These are phyloP conservation scores for Penicillium sp. DNA, from an alignment of 2,329 filamentous ascomycete species.

Conservation along the genomic window DNA sequence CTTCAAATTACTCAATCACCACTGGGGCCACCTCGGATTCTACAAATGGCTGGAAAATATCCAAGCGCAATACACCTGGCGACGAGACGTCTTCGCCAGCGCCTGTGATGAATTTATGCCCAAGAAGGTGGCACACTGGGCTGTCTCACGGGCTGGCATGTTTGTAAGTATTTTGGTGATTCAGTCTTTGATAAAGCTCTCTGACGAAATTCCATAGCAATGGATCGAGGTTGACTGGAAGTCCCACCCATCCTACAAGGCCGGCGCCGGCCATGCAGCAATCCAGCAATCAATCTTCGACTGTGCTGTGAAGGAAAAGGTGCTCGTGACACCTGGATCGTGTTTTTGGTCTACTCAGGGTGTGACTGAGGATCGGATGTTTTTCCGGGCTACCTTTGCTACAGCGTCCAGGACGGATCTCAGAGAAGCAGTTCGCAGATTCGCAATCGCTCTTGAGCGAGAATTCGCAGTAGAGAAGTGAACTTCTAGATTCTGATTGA, in stretches of 20 bases:
- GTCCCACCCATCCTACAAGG: background rate
- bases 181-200: background rate
- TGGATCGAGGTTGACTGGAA: conserved; percentile 3
- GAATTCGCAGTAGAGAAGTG: conserved; percentile 1
- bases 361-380: background rate
- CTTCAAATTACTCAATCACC: conserved; percentile 68
- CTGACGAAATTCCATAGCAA: background rate
- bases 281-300: conserved; percentile 1
- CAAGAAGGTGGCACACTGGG: background rate
- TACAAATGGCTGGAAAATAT: conserved; percentile 6
- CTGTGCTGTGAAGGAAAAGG: background rate
- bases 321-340: background rate
- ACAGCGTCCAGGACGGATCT: background rate
- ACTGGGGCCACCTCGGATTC: conserved; percentile 8
- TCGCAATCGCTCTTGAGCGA: background rate
- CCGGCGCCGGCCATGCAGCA: background rate
- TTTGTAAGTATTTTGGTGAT: conserved; percentile 4
- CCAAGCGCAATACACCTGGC: background rate
- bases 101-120: conserved; percentile 2
- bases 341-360: background rate
- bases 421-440: conserved; percentile 1
- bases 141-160: background rate
- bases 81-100: conserved; percentile 1
- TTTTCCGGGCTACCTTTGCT: conserved; percentile 2
- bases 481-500: no score